These are phyloP conservation scores for Triticum monococcum DNA, from an alignment of 176 grass and related monocot genomes.

Conservation along the genomic window DNA sequence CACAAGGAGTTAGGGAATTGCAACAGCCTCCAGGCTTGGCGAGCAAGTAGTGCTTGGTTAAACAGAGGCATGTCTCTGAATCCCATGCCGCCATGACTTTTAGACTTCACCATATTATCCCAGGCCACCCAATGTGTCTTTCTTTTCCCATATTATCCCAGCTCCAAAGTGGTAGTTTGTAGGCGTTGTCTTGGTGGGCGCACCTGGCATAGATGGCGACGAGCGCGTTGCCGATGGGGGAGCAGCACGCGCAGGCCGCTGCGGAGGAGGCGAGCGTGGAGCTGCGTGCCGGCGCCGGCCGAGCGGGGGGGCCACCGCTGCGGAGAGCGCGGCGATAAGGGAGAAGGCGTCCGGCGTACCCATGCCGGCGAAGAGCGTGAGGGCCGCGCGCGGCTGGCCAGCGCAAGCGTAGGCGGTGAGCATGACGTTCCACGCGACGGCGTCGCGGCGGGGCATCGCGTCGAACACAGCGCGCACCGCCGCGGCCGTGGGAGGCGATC, in stretches of 20 bases:
- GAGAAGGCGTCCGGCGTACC: slow-evolving; percentile 48
- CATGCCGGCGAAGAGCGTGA: slow-evolving; percentile 48
- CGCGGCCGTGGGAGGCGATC: slow-evolving; percentile 38
- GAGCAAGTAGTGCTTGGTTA: too few species aligned
- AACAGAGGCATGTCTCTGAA: too few species aligned
- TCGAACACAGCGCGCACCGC: slow-evolving; percentile 57
- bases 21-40: too few species aligned
- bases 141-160: too few species aligned
- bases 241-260: slow-evolving; percentile 43
- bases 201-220: slow-evolving; percentile 66
- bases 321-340: slow-evolving; percentile 45
- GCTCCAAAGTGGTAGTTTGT: too few species aligned
- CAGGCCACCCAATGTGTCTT: too few species aligned
- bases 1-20: too few species aligned
- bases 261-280: slow-evolving; percentile 53
- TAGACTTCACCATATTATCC: too few species aligned
- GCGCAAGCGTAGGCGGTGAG: slow-evolving; percentile 60
- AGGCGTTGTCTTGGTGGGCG: too few species aligned
- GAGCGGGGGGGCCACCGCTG: slow-evolving; percentile 28
- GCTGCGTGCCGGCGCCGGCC: slow-evolving; percentile 25
- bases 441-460: slow-evolving; percentile 54
- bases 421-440: slow-evolving; percentile 71
- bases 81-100: too few species aligned
- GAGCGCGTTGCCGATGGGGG: slow-evolving; percentile 63
- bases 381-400: slow-evolving; percentile 30